phyloP scores from a whole-genome alignment of 768 basidiomycete species.

The Hygrocybe coccinea region DNA sequence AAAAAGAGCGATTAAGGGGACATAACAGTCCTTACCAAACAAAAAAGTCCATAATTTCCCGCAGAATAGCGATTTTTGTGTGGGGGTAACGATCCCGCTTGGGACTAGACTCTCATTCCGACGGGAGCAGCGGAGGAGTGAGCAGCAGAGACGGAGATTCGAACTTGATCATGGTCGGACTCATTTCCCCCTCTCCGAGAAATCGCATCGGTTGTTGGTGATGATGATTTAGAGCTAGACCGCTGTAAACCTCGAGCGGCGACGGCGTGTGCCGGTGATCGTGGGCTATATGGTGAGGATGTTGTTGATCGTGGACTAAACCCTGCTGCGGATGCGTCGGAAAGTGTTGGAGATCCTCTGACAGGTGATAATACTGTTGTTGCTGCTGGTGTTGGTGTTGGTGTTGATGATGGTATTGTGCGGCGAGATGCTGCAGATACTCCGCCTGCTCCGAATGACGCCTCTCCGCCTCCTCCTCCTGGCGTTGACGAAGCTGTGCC shows the following conservation, averaged over 20 bases:
- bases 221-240: not conserved
- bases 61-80: too few relatives aligned
- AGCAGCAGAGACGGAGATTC: slow-evolving; percentile 37
- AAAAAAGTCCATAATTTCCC: not conserved
- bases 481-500: slow-evolving; percentile 21
- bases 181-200: slow-evolving; percentile 17
- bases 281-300: slow-evolving; percentile 1
- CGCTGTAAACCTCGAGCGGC: not conserved
- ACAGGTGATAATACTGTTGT: slow-evolving; percentile 14
- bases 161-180: slow-evolving; percentile 35
- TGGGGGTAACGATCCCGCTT: too few relatives aligned
- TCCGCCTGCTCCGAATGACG: slow-evolving; percentile 24
- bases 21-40: too few relatives aligned
- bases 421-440: slow-evolving; percentile 19
- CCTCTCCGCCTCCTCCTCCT: slow-evolving; percentile 16
- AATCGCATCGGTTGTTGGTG: slow-evolving; percentile 18
- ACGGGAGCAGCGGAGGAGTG: slow-evolving; percentile 41
- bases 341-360: slow-evolving; percentile 8
- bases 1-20: too few relatives aligned
- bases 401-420: slow-evolving; percentile 8
- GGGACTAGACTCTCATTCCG: slow-evolving; percentile 49
- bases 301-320: slow-evolving; percentile 10
- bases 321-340: not conserved
- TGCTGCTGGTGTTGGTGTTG: slow-evolving; percentile 19
- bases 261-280: not conserved